Evolutionary conservation across 306 rosid genomes (phyloP).

Genomic region (Prunus persica): DNA sequence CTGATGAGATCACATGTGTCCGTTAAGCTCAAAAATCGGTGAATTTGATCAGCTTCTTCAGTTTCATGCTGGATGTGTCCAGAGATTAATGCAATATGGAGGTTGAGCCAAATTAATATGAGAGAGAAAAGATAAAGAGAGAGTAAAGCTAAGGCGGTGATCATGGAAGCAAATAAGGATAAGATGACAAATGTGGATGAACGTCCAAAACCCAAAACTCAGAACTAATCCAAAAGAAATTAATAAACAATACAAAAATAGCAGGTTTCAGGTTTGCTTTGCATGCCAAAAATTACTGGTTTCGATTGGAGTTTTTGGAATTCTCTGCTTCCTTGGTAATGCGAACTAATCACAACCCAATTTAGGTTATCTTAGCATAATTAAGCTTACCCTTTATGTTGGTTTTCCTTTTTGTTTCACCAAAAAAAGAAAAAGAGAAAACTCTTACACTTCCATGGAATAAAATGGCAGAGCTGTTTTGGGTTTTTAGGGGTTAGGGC

Average conservation of each 20-base stretch:
- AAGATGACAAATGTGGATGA: conserved; percentile 45
- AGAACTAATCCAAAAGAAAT: conserved; percentile 26
- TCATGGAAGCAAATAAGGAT: conserved; percentile 33
- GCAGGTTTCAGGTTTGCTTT: conserved; percentile 3
- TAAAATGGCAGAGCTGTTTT: neutral
- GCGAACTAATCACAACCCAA: neutral
- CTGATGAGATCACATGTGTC: conserved; percentile 12
- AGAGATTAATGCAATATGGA: neutral
- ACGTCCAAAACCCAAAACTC: conserved; percentile 10
- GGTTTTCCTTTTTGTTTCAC: neutral
- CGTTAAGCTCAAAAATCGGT: neutral
- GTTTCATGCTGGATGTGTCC: neutral
- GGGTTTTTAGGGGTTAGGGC: conserved; percentile 5
- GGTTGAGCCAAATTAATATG: conserved; percentile 28
- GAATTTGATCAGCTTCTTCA: neutral
- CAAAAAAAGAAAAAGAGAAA: neutral
- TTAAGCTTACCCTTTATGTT: neutral
- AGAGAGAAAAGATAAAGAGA: conserved; percentile 26
- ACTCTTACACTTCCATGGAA: neutral
- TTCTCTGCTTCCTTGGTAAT: neutral
- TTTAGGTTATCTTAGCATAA: neutral
- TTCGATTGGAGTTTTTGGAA: neutral
- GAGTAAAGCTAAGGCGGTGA: conserved; percentile 26
- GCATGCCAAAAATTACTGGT: conserved; percentile 11
- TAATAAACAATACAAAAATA: neutral